Base-by-base conservation (phyloP, 768 basidiomycete species). In the Leucocoprinus leucothites region DNA sequence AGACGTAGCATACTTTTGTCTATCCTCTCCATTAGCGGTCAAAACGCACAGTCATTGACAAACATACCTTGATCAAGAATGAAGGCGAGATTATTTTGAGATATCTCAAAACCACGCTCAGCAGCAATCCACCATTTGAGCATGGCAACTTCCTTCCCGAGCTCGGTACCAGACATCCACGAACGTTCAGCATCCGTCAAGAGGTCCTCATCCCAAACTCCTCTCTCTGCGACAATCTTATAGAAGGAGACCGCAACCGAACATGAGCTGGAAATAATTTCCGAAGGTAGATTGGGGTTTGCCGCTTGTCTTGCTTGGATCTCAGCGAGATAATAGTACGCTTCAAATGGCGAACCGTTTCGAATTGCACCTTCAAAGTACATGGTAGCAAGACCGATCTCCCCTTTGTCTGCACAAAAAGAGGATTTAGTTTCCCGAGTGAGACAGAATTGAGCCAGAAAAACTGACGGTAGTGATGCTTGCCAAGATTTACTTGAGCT, bases 51-150 rank as follows among this genome's bases (percentile, higher is more conserved):
- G 14, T 22, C 41, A 51, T 1, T 9, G 13, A 51, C 38, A 18
- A 21, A 67, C 79, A 43, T 49, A 89, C 95, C 93, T 80, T 94
- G 91, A 65, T 98, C 96, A 57, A 98, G 75, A 50, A 94, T 78
- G 68, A 85, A 95, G 0, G 94, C 97, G 16, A 99, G 73, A 64
- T 99, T 98, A 64, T 94, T 98, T 73, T 98, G 96, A 1, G 92
- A 95, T 24, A 86, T 78, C 70, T 99, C 97, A 24, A 81, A 87
- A 0, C 97, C 97, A 57, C 91, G 74, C 73, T 99, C 97, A 8
- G 92, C 93, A 28, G 94, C 92, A 48, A 97, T 81, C 89, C 87
- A 92, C 93, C 97, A 99, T 46, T 89, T 86, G 28, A 98, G 71
- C 72, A 98, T 85, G 2, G 96, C 96, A 50, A 82, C 79, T 60